phyloP scores from a whole-genome alignment of 2,329 filamentous ascomycete species.

The Trichoderma polysporum region DNA sequence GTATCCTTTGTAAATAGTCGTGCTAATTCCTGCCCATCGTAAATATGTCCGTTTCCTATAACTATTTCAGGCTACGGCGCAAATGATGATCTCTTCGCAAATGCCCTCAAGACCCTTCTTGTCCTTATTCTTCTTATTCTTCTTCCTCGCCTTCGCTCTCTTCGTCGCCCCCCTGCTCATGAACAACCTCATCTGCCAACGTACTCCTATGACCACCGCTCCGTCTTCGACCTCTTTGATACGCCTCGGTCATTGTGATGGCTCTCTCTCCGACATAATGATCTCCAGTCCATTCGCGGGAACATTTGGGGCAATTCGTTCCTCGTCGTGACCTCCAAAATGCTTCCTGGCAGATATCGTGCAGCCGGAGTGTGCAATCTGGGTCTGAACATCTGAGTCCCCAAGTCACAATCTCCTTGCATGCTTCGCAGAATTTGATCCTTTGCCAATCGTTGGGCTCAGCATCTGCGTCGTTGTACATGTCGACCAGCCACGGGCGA shows the following conservation, averaged over 20 bases:
- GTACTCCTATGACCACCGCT: constrained; percentile 34
- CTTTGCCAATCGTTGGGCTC: constrained; percentile 64
- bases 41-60: neutral
- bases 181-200: constrained; percentile 38
- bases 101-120: neutral
- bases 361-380: constrained; percentile 68
- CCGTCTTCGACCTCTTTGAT: constrained; percentile 44
- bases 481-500: constrained; percentile 77
- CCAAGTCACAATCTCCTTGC: constrained; percentile 83
- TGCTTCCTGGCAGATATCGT: constrained; percentile 71
- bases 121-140: neutral
- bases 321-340: constrained; percentile 68
- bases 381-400: constrained; percentile 73
- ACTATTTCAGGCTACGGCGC: neutral
- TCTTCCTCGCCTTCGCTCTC: constrained; percentile 25
- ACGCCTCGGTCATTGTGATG: constrained; percentile 54
- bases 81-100: neutral
- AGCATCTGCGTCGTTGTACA: constrained; percentile 75
- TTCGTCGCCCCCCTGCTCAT: constrained; percentile 32
- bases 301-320: constrained; percentile 64
- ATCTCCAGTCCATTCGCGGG: constrained; percentile 48
- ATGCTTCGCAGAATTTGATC: constrained; percentile 86
- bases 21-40: neutral
- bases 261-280: constrained; percentile 58
- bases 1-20: constrained; percentile 10